Percentiles rank a stretch among this genome's conserved stretches.
Evolutionary conservation across 768 basidiomycete genomes (phyloP).

Genomic region (Brasilioporus rufonigricans): DNA sequence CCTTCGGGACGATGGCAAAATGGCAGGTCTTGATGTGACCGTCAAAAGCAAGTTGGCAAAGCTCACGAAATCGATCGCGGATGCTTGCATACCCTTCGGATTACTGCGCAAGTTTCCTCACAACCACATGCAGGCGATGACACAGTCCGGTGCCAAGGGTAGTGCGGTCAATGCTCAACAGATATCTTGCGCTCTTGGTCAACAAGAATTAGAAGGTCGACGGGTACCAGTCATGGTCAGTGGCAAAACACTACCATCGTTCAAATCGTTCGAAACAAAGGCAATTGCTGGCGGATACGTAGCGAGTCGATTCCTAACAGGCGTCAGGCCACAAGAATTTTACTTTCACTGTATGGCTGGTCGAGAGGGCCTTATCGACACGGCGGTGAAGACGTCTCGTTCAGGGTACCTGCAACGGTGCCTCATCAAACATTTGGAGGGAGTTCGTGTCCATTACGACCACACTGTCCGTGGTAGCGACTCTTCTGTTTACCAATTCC

Average conservation of each 20-base stretch:
- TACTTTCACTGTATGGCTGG: conserved; percentile 99
- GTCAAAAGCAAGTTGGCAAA: conserved; percentile 84
- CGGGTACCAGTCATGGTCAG: conserved; percentile 99
- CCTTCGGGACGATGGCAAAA: conserved; percentile 91
- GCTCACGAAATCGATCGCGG: conserved; percentile 87
- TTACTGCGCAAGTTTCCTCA: conserved; percentile 93
- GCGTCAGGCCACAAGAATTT: conserved; percentile 97
- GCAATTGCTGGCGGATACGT: conserved; percentile 98
- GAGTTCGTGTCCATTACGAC: conserved; percentile 95
- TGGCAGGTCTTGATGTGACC: conserved; percentile 94
- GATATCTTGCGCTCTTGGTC: conserved; percentile 96
- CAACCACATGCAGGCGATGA: conserved; percentile 99
- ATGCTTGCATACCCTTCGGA: conserved; percentile 80
- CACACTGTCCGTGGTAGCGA: conserved; percentile 97
- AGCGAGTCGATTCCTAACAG: conserved; percentile 97
- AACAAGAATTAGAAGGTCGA: conserved; percentile 97
- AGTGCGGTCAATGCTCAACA: conserved; percentile 96
- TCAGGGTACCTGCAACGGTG: conserved; percentile 98
- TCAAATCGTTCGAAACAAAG: conserved; percentile 96
- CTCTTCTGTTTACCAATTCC: conserved; percentile 90
- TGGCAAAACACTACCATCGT: conserved; percentile 96
- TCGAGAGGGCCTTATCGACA: conserved; percentile 97
- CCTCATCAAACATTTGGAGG: conserved; percentile 97
- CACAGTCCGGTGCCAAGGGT: conserved; percentile 96
- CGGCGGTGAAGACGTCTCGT: conserved; percentile 97